phyloP scores from a whole-genome alignment of 2,329 filamentous ascomycete species.

The Epichloe brachyelytri region DNA sequence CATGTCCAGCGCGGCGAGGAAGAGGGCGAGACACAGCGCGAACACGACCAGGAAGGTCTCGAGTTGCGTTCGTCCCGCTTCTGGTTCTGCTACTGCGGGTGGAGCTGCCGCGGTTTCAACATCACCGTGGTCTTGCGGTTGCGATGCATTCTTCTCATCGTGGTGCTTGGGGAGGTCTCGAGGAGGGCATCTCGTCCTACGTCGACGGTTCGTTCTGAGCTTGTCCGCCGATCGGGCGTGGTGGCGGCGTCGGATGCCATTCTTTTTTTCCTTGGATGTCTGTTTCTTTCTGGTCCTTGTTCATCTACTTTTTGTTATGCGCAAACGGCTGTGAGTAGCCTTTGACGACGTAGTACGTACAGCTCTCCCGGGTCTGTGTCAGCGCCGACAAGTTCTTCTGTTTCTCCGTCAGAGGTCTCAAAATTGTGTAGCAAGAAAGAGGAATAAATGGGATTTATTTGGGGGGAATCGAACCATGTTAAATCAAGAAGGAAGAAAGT shows the following conservation, averaged over 20 bases:
- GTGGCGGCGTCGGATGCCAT: slow-evolving; percentile 3
- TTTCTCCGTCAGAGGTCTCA: too few relatives aligned
- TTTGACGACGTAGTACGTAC: not conserved
- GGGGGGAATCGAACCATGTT: too few relatives aligned
- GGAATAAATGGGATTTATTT: too few relatives aligned
- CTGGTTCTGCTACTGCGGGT: slow-evolving; percentile 12
- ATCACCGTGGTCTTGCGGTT: not conserved
- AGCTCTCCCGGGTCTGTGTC: too few relatives aligned
- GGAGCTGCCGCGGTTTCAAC: slow-evolving; percentile 6
- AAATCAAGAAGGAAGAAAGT: too few relatives aligned
- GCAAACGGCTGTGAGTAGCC: not conserved
- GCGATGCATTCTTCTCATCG: not conserved
- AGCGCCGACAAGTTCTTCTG: too few relatives aligned
- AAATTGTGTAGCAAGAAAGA: too few relatives aligned
- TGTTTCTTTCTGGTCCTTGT: not conserved
- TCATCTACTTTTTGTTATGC: not conserved
- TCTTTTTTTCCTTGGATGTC: not conserved
- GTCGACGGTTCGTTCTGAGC: slow-evolving; percentile 18
- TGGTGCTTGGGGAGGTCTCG: not conserved
- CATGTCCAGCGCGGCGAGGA: slow-evolving; percentile 41
- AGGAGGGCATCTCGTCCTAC: slow-evolving; percentile 10
- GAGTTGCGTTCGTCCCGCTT: slow-evolving; percentile 23
- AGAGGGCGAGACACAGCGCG: slow-evolving; percentile 31
- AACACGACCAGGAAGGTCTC: slow-evolving; percentile 28
- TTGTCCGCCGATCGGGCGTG: slow-evolving; percentile 12